Evolutionary conservation across 257 asterid species (phyloP), one percentile per base, ranked within the genome.

Genomic region (Solanum phureja): DNA sequence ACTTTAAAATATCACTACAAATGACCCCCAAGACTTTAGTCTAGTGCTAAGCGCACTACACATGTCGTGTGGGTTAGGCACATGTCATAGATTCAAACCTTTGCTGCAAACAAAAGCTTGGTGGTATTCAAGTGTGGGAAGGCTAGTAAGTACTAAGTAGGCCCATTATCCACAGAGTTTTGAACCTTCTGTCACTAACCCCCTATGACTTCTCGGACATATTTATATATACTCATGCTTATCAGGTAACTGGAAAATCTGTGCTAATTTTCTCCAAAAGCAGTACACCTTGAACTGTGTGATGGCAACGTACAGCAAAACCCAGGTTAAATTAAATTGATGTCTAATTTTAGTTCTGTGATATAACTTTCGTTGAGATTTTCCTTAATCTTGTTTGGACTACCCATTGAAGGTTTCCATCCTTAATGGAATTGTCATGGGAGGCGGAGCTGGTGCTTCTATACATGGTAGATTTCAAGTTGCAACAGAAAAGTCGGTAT

Each of bases 361-460:
- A 85, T 83, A 62, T 35, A 60, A 8, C 69, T 60, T 46, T 42
- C 68, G 1, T 60, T 31, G n/a, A 46, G 44, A 7, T 29, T 2
- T 1, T 64, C 75, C 24, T 52, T 23, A 19, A 38, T 76, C 68
- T 56, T 86, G n/a, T 84, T 29, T 33, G 33, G 35, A 74, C 60
- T 74, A 19, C 16, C 46, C 87, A 37, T 24, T 79, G 42, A 90
- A 97, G 99, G 98, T 97, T 88, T 97, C 99, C 81, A 88, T 95
- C 88, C 98, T 97, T 83, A 87, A 97, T 89, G 99, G 99, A 81
- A 94, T 97, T 91, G 98, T 95, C 89, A 94, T 97, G 97, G 99
- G 99, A 38, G 98, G 98, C 87, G 99, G 99, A 90, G 98, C 95
- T 23, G 99, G 98, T 88, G 93, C 90, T 88, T 93, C 98, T 56